Base-by-base conservation (phyloP, 129 eudicot genomes). In the Tagetes patula region DNA sequence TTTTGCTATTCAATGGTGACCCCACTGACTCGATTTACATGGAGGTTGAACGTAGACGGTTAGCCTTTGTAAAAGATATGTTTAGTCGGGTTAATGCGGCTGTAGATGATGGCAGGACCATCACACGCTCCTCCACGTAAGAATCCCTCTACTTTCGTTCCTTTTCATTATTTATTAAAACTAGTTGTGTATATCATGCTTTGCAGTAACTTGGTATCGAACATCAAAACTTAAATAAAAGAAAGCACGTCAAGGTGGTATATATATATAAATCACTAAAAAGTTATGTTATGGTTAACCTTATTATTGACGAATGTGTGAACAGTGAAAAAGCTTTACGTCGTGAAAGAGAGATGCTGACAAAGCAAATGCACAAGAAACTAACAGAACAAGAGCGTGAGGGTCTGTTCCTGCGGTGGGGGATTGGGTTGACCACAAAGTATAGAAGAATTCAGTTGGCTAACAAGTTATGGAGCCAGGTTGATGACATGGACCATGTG, bases 21-120 rank as follows among this genome's bases (percentile, higher is more conserved):
- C 87, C 84, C 8, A 52, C 88, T 8, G 99, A 94, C 67, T 85
- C 97, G 34, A 83, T 94, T 72, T 94, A 90, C 87, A 81, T 94
- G 85, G 93, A 90, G 82, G 99, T 94, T 47, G 99, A 94, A 65
- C 78, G 80, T n/a, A 83, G 91, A 65, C 88, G 99, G 59, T 69
- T 90, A 78, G 78, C 82, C 53, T 88, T 81, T 70, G 85, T 94
- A 65, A 90, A 86, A 75, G 87, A 83, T 68, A 80, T 83, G 64
- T 94, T 87, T 71, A 66, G 85, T 72, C 85, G 70, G 36, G 96
- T 84, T 13, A 87, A 81, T 32, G 70, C 72, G 11, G 81, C 84
- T 6, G 66, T 77, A 12, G 88, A 84, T 37, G 87, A 88, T 67
- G 93, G 96, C 42, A 83, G 76, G 74, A 79, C 82, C 45, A 71